phyloP scores from a whole-genome alignment of 1,284 basidiomycete species.

The Trichosporon asahii region DNA sequence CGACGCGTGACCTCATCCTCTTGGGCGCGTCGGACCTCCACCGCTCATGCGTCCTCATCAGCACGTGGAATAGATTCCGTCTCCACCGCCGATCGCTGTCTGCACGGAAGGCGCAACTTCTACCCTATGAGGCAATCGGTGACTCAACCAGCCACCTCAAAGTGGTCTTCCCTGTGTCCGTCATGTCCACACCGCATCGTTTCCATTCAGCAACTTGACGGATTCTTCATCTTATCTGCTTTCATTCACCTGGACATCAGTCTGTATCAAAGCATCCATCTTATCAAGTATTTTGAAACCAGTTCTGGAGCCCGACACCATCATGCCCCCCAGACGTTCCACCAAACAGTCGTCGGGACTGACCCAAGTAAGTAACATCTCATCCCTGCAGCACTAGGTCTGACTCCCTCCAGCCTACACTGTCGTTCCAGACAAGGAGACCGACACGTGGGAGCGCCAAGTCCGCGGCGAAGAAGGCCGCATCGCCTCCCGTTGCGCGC shows the following conservation, averaged over 20 bases:
- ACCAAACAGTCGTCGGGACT: constrained; percentile 28
- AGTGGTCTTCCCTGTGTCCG: constrained; percentile 1
- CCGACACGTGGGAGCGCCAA: constrained; percentile 17
- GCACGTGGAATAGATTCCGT: not conserved
- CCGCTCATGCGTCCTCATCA: not conserved
- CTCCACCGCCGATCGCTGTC: not conserved
- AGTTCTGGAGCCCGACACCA: constrained; percentile 5
- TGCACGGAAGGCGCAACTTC: not conserved
- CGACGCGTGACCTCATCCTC: constrained; percentile 4
- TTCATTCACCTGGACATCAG: not conserved
- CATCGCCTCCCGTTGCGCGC: not conserved
- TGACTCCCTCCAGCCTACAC: constrained; percentile 25
- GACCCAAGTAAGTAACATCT: constrained; percentile 22
- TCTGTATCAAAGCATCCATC: not conserved
- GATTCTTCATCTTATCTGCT: not conserved
- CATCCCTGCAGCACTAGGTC: not conserved
- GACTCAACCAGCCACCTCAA: constrained; percentile 9
- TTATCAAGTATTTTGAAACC: not conserved
- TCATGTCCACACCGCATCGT: constrained; percentile 14
- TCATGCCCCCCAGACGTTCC: constrained; percentile 25
- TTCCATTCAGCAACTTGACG: not conserved
- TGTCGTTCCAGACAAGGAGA: constrained; percentile 30
- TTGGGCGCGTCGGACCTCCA: not conserved
- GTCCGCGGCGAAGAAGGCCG: constrained; percentile 11
- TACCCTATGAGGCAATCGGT: constrained; percentile 5